A percentile compares a stretch with the other conserved stretches of the same genome.
These are phyloP conservation scores for Mycena filopes DNA, from an alignment of 768 basidiomycete species.

Conservation along the genomic window DNA sequence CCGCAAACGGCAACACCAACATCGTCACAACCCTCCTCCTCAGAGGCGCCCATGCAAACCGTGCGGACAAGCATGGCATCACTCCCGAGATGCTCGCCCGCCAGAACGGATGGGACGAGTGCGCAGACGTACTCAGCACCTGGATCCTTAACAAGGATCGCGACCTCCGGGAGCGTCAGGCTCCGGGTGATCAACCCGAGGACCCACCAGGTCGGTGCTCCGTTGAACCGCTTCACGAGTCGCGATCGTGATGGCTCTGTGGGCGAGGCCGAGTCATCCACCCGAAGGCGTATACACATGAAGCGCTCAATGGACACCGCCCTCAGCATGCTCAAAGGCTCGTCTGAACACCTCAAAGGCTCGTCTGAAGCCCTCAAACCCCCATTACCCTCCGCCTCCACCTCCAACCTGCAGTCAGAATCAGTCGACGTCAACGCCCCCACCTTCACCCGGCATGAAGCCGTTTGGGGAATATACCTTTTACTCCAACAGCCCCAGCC, in stretches of 20 bases:
- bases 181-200: conserved; percentile 38
- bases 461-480: conserved; percentile 61
- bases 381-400: conserved; percentile 42
- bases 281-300: conserved; percentile 68
- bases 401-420: conserved; percentile 32
- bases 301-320: conserved; percentile 86
- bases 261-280: conserved; percentile 33
- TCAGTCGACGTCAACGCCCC: conserved; percentile 51
- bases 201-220: conserved; percentile 38
- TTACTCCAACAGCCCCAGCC: conserved; percentile 46
- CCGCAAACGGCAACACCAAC: conserved; percentile 89
- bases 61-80: conserved; percentile 90
- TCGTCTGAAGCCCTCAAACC: conserved; percentile 48
- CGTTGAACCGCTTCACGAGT: conserved; percentile 18
- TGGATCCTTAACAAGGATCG: conserved; percentile 73
- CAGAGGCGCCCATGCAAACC: conserved; percentile 84
- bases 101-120: conserved; percentile 82
- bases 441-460: conserved; percentile 49
- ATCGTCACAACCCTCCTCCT: conserved; percentile 85
- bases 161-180: conserved; percentile 66
- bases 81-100: conserved; percentile 88
- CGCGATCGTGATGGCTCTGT: conserved; percentile 18
- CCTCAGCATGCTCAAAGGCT: conserved; percentile 58
- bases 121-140: conserved; percentile 76
- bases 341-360: conserved; percentile 46